A percentile compares a stretch with the other conserved stretches of the same genome.
Evolutionary conservation across 306 rosid genomes (phyloP).

Genomic region (Trifolium fragiferum): DNA sequence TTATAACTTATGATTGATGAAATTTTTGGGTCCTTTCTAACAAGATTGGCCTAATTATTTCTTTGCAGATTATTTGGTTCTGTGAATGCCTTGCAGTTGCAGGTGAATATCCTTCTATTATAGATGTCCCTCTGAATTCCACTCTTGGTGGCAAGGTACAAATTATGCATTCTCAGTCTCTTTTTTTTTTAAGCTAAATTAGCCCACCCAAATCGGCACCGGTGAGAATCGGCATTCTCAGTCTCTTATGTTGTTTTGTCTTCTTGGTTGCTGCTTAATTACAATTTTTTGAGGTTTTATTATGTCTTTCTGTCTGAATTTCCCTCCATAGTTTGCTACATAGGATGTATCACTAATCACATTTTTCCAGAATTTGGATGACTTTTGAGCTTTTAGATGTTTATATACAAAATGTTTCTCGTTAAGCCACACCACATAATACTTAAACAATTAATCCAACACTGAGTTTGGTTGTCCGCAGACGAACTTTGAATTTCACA

Average conservation of each 20-base stretch:
- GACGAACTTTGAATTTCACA: background rate
- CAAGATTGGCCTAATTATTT: background rate
- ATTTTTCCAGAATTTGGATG: too few species aligned
- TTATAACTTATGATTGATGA: background rate
- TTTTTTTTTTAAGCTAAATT: too few species aligned
- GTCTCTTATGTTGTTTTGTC: too few species aligned
- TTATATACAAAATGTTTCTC: too few species aligned
- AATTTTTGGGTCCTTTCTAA: background rate
- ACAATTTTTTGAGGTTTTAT: background rate
- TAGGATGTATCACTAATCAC: background rate
- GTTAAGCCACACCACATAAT: too few species aligned
- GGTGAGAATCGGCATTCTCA: too few species aligned
- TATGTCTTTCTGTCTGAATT: background rate
- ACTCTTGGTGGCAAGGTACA: background rate
- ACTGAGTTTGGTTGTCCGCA: too few species aligned
- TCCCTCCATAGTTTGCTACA: background rate
- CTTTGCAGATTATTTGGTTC: background rate
- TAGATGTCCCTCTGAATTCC: background rate
- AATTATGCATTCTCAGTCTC: too few species aligned
- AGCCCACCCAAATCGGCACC: too few species aligned
- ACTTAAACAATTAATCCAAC: too few species aligned
- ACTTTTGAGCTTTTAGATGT: too few species aligned
- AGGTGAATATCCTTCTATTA: background rate
- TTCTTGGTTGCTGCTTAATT: too few species aligned
- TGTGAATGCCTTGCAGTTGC: background rate